Evolutionary conservation across 1,284 basidiomycete species (phyloP), one percentile per base, ranked within the genome.

Genomic region (Pyrrhoderma noxium): DNA sequence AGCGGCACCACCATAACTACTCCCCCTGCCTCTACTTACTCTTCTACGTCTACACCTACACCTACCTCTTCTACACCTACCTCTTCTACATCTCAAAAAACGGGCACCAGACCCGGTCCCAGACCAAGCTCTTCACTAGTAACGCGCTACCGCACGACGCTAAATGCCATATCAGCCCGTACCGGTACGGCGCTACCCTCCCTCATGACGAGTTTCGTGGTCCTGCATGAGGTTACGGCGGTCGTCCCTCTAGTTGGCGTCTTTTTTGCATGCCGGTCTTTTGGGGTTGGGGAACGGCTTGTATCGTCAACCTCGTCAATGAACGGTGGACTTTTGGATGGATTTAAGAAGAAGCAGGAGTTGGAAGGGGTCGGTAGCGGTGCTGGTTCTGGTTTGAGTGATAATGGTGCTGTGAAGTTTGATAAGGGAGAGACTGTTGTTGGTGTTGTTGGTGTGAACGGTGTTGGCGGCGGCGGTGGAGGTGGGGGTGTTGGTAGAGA

Each of bases 221-320:
- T 94, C 47, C 72, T 97, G 7, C 93, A 96, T 64, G 93, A 97
- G 65, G 60, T 92, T 13, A 94, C 91, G 0, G 92, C 93, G 0
- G 62, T 95, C 50, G 69, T 85, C 0, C 92, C 93, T 1, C 71
- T 95, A 25, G 73, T 85, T 2, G 73, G 80, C 19, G 64, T 92
- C 38, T 96, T 93, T 65, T 90, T 82, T 59, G 69, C 75, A 0
- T 81, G 91, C 13, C 73, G 82, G 14, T 65, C 75, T 1, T 59
- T 89, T 0, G 90, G 89, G 0, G 68, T 88, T 1, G 93, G 93
- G 0, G 82, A 85, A 47, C 68, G 68, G 18, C 63, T 91, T 46
- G 76, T 93, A 8, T 31, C 27, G 27, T 11, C 11, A 5, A 5
- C 27, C 27, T 31, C 27, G 5, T 31, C 27, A 31, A 5, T 11